A percentile compares a stretch with the other conserved stretches of the same genome.
Evolutionary conservation across 129 eudicot genomes (phyloP).

Genomic region (Flaveria sonorensis): DNA sequence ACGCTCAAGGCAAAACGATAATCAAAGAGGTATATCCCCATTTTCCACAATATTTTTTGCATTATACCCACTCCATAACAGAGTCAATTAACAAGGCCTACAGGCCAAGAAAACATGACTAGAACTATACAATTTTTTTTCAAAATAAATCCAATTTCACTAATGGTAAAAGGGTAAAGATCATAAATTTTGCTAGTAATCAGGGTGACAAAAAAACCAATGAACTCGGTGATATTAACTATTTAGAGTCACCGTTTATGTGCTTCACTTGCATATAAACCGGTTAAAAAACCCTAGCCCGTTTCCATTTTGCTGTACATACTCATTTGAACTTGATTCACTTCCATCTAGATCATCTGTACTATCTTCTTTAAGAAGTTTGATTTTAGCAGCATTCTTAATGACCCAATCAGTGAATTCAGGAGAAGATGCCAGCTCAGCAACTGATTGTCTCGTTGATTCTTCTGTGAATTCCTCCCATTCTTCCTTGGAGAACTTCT

Average conservation of each 20-base stretch:
- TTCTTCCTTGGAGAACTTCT: slow-evolving; percentile 66
- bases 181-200: background rate
- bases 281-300: slow-evolving; percentile 47
- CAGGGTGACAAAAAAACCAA: background rate
- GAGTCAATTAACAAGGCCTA: background rate
- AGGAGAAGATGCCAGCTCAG: slow-evolving; percentile 76
- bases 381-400: slow-evolving; percentile 59
- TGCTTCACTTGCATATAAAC: slow-evolving; percentile 21
- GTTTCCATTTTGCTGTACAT: slow-evolving; percentile 40
- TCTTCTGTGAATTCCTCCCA: slow-evolving; percentile 84
- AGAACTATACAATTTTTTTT: slow-evolving; percentile 21
- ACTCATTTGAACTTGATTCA: slow-evolving; percentile 72
- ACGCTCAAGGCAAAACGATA: background rate
- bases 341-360: slow-evolving; percentile 51
- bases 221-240: background rate
- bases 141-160: slow-evolving; percentile 2
- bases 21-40: background rate
- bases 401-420: slow-evolving; percentile 85
- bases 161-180: background rate
- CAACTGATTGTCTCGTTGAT: slow-evolving; percentile 72
- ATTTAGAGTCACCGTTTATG: background rate
- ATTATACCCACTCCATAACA: background rate
- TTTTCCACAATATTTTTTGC: slow-evolving; percentile 5
- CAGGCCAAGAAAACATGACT: background rate
- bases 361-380: slow-evolving; percentile 51